A percentile compares a stretch with the other conserved stretches of the same genome.
Evolutionary conservation across 345 rosid species (phyloP).

Genomic region (Diplotaxis tenuifolia): DNA sequence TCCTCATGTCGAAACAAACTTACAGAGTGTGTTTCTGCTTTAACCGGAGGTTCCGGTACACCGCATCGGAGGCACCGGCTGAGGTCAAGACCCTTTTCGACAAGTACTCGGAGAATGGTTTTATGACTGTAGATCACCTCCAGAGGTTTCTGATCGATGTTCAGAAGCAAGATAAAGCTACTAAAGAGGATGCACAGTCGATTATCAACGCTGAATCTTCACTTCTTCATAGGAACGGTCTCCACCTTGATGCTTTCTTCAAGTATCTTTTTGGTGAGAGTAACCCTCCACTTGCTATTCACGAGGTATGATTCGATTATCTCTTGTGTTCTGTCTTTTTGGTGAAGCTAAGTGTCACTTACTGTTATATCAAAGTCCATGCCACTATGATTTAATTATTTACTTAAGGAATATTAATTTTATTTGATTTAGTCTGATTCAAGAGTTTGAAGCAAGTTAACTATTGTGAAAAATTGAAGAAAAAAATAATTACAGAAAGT

Average conservation of each 20-base stretch:
- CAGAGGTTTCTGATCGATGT: constrained; percentile 54
- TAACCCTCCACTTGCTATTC: constrained; percentile 51
- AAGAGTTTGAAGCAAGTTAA: background rate
- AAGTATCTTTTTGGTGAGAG: constrained; percentile 57
- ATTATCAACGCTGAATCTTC: constrained; percentile 38
- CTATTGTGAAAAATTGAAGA: background rate
- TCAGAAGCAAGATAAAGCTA: constrained; percentile 51
- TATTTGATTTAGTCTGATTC: background rate
- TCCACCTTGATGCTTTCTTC: constrained; percentile 58
- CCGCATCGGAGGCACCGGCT: constrained; percentile 55
- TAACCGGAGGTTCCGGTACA: constrained; percentile 52
- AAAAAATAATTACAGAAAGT: background rate
- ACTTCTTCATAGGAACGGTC: constrained; percentile 50
- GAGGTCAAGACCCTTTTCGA: constrained; percentile 50
- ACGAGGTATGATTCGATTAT: constrained; percentile 36
- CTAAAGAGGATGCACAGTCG: constrained; percentile 52
- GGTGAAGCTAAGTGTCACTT: background rate
- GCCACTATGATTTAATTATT: background rate
- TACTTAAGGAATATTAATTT: background rate
- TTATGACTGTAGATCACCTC: constrained; percentile 50
- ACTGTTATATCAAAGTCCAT: background rate
- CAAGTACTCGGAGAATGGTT: constrained; percentile 55
- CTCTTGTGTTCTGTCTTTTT: background rate
- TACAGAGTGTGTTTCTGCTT: constrained; percentile 67
- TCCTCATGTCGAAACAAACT: constrained; percentile 45